Evolutionary conservation across 441 rosid genomes (phyloP).

Genomic region (Rhodomyrtus psidioides): DNA sequence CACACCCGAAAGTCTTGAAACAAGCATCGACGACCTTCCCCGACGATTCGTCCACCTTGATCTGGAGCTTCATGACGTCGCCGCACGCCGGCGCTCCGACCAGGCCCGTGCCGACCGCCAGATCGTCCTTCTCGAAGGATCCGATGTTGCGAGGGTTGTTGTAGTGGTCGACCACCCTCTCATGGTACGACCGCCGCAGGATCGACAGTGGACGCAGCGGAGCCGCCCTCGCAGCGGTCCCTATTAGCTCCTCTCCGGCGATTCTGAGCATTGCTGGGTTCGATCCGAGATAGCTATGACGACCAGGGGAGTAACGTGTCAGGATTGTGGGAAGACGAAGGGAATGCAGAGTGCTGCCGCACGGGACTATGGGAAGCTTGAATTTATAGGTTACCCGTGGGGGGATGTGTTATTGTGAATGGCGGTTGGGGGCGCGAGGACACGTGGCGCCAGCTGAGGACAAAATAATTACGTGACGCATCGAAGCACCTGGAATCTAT

Average conservation of each 20-base stretch:
- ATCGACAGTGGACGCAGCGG: conserved; percentile 16
- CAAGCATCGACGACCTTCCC: conserved; percentile 81
- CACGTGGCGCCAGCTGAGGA: background rate
- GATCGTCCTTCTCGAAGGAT: conserved; percentile 76
- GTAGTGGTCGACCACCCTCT: conserved; percentile 89
- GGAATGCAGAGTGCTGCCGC: background rate
- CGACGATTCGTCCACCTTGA: conserved; percentile 73
- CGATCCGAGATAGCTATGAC: background rate
- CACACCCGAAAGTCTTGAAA: conserved; percentile 93
- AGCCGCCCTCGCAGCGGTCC: conserved; percentile 22
- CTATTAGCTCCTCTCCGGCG: conserved; percentile 30
- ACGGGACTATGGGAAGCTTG: background rate
- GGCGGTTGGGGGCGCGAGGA: background rate
- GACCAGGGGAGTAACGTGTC: background rate
- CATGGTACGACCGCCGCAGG: conserved; percentile 53
- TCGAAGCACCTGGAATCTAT: background rate
- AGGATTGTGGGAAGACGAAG: background rate
- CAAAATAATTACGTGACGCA: background rate
- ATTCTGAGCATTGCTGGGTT: conserved; percentile 26
- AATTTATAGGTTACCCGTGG: background rate
- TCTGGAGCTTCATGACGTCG: conserved; percentile 94
- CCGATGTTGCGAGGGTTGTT: conserved; percentile 87
- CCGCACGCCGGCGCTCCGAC: conserved; percentile 98
- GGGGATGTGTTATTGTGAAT: background rate
- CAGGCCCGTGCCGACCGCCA: conserved; percentile 68